Evolutionary conservation across 2,329 filamentous ascomycete species (phyloP), one percentile per base, ranked within the genome.

Genomic region (Hypoxylon rubiginosum): DNA sequence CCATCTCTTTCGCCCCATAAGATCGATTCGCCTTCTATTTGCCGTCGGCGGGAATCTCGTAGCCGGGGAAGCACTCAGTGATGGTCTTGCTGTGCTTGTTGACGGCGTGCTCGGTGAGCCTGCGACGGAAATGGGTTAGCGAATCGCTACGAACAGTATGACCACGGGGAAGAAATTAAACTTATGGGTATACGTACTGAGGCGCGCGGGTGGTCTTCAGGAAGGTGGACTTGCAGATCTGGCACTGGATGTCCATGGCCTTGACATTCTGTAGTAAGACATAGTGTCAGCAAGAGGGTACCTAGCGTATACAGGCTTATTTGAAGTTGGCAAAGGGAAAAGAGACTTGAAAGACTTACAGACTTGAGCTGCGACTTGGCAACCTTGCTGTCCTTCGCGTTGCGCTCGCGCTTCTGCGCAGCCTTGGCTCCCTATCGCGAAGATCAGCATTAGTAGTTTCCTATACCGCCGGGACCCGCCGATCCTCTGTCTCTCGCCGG

Each of bases 11-110:
- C 46, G n/a, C n/a, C n/a, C n/a, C n/a, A n/a, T n/a, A n/a, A n/a
- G n/a, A 48, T 19, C 34, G 39, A 43, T 36, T 11, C n/a, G 7
- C 10, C 17, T 43, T 52, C 28, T 66, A 61, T 55, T 62, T 58
- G 28, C 19, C 58, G 26, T n/a, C 61, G 32, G 67, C 36, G 17
- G 64, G n/a, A 21, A 28, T 67, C 41, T 74, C 71, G 72, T 77
- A 85, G 56, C 70, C 79, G 17, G 89, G 89, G 81, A 94, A 94
- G 82, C 92, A 94, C 45, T 92, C 90, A 54, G 84, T 78, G 28
- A 92, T 82, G 45, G 85, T 84, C 83, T 93, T 92, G 83, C 81
- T 90, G 83, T 94, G 92, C 84, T 93, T 93, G 81, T 93, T 93
- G 69, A 81, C 77, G 67, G 91, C 90, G 79, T 94, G 92, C 75